These are phyloP conservation scores for Aspergillus flavus DNA, from an alignment of 2,329 filamentous ascomycete species.

Conservation along the genomic window DNA sequence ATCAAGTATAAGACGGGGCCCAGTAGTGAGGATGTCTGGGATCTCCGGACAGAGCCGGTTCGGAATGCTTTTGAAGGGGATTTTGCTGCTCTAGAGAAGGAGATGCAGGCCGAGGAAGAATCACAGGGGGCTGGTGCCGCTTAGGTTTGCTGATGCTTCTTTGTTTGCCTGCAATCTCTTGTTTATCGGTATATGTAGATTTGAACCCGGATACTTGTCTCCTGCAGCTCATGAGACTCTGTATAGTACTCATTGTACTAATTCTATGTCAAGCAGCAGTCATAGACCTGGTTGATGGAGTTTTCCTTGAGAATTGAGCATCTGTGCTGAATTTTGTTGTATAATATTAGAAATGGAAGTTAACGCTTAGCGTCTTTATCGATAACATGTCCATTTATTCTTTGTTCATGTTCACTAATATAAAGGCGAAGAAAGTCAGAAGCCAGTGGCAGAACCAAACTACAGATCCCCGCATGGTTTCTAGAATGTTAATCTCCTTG, in stretches of 20 bases:
- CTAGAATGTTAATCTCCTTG: no score
- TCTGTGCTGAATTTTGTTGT: no score
- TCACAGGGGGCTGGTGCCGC: slow-evolving; percentile 27
- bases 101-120: slow-evolving; percentile 48
- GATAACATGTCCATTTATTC: no score
- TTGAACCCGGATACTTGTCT: neutral
- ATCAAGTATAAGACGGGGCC: slow-evolving; percentile 67
- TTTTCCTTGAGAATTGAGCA: no score
- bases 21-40: slow-evolving; percentile 92
- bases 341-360: no score
- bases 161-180: neutral
- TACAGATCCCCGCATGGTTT: no score
- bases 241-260: neutral
- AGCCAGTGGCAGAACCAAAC: no score
- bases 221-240: neutral
- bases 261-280: neutral
- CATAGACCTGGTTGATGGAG: neutral
- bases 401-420: no score
- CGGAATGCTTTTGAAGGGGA: slow-evolving; percentile 51
- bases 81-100: slow-evolving; percentile 45
- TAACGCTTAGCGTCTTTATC: no score
- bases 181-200: neutral
- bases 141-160: slow-evolving; percentile 3
- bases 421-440: no score
- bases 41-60: slow-evolving; percentile 67